These are phyloP conservation scores for Kwoniella shivajii DNA, from an alignment of 1,284 basidiomycete species.

Conservation along the genomic window DNA sequence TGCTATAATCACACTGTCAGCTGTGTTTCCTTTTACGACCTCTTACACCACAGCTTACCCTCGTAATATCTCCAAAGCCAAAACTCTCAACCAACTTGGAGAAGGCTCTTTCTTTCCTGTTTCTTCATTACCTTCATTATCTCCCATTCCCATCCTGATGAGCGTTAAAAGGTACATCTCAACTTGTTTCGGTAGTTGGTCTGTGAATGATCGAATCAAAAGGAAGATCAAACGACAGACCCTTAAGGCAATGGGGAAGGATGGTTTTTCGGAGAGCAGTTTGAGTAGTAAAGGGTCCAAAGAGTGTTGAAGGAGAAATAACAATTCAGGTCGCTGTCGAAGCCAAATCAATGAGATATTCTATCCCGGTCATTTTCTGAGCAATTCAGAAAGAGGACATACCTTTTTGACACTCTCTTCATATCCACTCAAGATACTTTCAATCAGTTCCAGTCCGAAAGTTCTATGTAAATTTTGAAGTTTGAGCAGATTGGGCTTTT, in stretches of 20 bases:
- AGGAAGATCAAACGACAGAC: constrained; percentile 91
- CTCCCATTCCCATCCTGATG: constrained; percentile 75
- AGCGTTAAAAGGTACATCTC: constrained; percentile 83
- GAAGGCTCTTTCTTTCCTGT: constrained; percentile 31
- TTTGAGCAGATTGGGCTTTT: constrained; percentile 79
- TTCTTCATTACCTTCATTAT: constrained; percentile 50
- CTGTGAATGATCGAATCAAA: constrained; percentile 86
- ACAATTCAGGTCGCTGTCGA: constrained; percentile 74
- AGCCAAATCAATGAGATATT: background rate
- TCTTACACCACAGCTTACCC: constrained; percentile 58
- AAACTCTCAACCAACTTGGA: constrained; percentile 82
- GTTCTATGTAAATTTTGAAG: constrained; percentile 87
- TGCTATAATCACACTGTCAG: constrained; percentile 48
- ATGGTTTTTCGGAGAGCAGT: constrained; percentile 75
- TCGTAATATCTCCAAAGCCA: constrained; percentile 88
- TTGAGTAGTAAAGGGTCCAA: constrained; percentile 88
- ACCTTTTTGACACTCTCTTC: constrained; percentile 82
- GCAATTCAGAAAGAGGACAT: constrained; percentile 22
- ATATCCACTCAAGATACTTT: constrained; percentile 95
- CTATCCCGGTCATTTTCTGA: background rate
- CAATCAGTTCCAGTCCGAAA: constrained; percentile 92
- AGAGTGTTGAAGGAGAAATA: constrained; percentile 80
- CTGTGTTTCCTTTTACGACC: background rate
- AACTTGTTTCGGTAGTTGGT: constrained; percentile 74
- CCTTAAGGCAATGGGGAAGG: constrained; percentile 85